phyloP scores from a whole-genome alignment of 2,329 filamentous ascomycete species.

The Pseudogymnoascus verrucosus region DNA sequence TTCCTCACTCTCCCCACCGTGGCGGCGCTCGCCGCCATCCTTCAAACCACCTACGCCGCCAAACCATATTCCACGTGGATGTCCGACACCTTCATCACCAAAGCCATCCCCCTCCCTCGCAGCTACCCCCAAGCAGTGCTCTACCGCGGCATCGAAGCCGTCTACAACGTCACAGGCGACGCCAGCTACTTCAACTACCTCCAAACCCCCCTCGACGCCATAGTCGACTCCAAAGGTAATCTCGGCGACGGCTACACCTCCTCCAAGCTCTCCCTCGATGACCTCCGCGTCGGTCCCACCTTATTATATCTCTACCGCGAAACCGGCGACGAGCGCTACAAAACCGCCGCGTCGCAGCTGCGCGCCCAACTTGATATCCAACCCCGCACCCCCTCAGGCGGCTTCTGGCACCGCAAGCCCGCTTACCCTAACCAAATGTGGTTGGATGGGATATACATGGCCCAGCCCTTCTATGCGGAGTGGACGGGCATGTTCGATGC shows the following conservation, averaged over 20 bases:
- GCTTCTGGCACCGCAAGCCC: constrained; percentile 45
- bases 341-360: constrained; percentile 38
- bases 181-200: constrained; percentile 37
- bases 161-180: constrained; percentile 36
- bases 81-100: constrained; percentile 39
- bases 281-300: constrained; percentile 46
- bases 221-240: constrained; percentile 40
- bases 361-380: constrained; percentile 39
- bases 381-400: constrained; percentile 41
- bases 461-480: constrained; percentile 26
- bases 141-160: constrained; percentile 39
- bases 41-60: background rate
- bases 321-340: constrained; percentile 40
- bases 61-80: constrained; percentile 23
- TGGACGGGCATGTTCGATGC: constrained; percentile 21
- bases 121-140: constrained; percentile 39
- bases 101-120: constrained; percentile 32
- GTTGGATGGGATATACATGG: constrained; percentile 49
- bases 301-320: constrained; percentile 42
- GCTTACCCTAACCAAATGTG: constrained; percentile 48
- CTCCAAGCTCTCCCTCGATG: constrained; percentile 41
- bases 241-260: constrained; percentile 38
- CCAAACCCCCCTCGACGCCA: constrained; percentile 37
- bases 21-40: background rate
- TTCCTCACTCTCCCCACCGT: background rate